These are phyloP conservation scores for Mycena citricolor DNA, from an alignment of 1,284 basidiomycete species.

Conservation along the genomic window DNA sequence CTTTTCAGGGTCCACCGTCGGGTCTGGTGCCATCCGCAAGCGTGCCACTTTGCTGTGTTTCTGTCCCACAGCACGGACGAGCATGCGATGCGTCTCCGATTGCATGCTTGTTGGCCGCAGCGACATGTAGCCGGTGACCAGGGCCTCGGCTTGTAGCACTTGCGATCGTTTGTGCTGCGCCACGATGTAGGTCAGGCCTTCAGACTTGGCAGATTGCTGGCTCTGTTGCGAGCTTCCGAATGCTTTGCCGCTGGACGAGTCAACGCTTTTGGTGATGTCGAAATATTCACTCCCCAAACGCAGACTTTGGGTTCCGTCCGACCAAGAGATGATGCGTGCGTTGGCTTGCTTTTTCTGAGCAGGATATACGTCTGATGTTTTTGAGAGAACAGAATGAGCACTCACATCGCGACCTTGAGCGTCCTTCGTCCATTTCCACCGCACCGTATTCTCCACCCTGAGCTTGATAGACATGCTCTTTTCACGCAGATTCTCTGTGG, in stretches of 20 bases:
- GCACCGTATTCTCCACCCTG: constrained; percentile 86
- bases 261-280: constrained; percentile 77
- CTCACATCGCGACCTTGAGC: constrained; percentile 68
- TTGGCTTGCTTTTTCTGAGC: too few species aligned
- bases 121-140: constrained; percentile 81
- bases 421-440: constrained; percentile 87
- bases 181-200: constrained; percentile 85
- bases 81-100: constrained; percentile 84
- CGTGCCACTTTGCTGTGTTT: constrained; percentile 80
- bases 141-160: constrained; percentile 81
- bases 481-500: constrained; percentile 60
- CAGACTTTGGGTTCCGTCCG: constrained; percentile 84
- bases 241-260: constrained; percentile 57
- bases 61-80: constrained; percentile 84
- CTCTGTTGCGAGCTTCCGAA: constrained; percentile 36
- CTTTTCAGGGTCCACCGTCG: constrained; percentile 69
- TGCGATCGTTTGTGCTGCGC: constrained; percentile 87
- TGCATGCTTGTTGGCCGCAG: constrained; percentile 88
- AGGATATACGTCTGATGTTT: too few species aligned
- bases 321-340: constrained; percentile 86
- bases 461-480: constrained; percentile 80
- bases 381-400: constrained; percentile 25
- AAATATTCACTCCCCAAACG: constrained; percentile 89
- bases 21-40: constrained; percentile 73
- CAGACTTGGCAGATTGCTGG: constrained; percentile 41